phyloP scores from a whole-genome alignment of 495 filamentous ascomycete genomes.

The Darksidea phi region DNA sequence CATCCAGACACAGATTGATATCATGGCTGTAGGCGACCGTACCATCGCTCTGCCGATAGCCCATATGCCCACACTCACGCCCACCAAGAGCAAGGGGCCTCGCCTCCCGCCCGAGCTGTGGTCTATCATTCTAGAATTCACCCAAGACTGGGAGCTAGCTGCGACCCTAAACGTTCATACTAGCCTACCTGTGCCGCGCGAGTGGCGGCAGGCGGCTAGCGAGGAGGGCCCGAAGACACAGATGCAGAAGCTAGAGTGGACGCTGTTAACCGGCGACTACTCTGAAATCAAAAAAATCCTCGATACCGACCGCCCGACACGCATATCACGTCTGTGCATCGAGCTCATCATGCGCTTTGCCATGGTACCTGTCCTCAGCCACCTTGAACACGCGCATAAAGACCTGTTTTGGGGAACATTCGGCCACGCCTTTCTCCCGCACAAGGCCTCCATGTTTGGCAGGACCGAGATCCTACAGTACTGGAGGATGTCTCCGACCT shows the following conservation, averaged over 20 bases:
- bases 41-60: conserved; percentile 41
- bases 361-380: conserved; percentile 71
- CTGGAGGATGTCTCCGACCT: conserved; percentile 76
- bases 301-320: conserved; percentile 64
- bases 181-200: conserved; percentile 65
- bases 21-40: conserved; percentile 60
- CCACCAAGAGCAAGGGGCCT: conserved; percentile 20
- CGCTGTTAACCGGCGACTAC: conserved; percentile 70
- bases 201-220: conserved; percentile 60
- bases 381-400: conserved; percentile 73
- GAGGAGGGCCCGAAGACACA: conserved; percentile 47
- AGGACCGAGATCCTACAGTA: conserved; percentile 80
- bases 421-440: conserved; percentile 75
- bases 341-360: conserved; percentile 90
- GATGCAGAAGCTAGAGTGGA: conserved; percentile 69
- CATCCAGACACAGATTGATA: conserved; percentile 65
- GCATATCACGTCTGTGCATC: conserved; percentile 74
- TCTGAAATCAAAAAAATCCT: conserved; percentile 64
- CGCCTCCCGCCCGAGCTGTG: conserved; percentile 79
- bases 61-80: conserved; percentile 30
- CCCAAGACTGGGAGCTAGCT: conserved; percentile 86
- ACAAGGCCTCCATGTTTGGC: conserved; percentile 84
- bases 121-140: conserved; percentile 79
- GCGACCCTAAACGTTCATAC: conserved; percentile 76
- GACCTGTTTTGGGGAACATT: conserved; percentile 81